Evolutionary conservation across 495 filamentous ascomycete species (phyloP), one percentile per base, ranked within the genome.

Genomic region (Podospora australis): DNA sequence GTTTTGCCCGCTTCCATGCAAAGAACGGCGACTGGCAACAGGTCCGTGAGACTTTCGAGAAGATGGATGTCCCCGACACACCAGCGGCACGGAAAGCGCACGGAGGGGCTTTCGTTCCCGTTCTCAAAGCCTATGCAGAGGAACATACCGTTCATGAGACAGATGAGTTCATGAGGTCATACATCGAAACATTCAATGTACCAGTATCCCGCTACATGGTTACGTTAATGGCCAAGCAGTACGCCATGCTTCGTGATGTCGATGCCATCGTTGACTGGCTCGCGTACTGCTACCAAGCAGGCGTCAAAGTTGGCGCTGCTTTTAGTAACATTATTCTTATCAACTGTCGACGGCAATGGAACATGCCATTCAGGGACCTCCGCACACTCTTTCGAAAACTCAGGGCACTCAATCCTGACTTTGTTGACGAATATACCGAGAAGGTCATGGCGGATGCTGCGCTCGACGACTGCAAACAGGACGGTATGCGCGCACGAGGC

Each of bases 161-260:
- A 3, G 67, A 72, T 44, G 59, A 58, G 13, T 77, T 76, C 28
- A 35, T 72, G 34, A 59, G 50, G 22, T 40, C 34, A 11, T 77
- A 70, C 38, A 49, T 65, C 11, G 53, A 56, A 13, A 46, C 59
- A 11, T 48, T 69, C 4, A 51, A 56, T n/a, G 54, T 76, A 6
- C 51, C 54, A 3, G 24, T 74, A 20, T 63, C 58, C 41, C 50
- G 44, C 25, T 65, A 63, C 30, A 57, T 67, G 16, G 66, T 72
- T 26, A 70, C 64, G 17, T n/a, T 73, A 6, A 63, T 79, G 56
- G 64, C 71, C n/a, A 68, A 71, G 20, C 63, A 59, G 21, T 77
- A 72, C 50, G 70, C 49, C 9, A 55, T 59, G 35, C 49, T 63
- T 17, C 62, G 57, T n/a, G 74, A 78, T 47, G 51, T 68, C 21